phyloP scores from a whole-genome alignment of 78 protist species.

The Dictyostelium discoideum region DNA sequence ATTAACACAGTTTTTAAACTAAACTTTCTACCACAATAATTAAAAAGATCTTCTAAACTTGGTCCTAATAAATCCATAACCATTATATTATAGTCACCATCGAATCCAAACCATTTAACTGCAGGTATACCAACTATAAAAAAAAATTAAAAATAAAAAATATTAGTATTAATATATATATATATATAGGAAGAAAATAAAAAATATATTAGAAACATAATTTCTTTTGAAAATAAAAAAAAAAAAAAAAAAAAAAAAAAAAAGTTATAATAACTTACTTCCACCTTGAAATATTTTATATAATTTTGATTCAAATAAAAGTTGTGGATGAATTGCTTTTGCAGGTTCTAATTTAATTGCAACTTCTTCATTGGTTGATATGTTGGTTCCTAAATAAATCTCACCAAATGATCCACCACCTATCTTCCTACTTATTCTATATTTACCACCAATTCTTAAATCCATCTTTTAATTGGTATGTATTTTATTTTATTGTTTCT shows the following conservation, averaged over 20 bases:
- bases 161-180: too few relatives aligned
- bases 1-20: slow-evolving; percentile 88
- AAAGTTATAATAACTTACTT: slow-evolving; percentile 2
- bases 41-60: slow-evolving; percentile 97
- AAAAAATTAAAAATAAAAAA: too few relatives aligned
- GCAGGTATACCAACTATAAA: slow-evolving; percentile 90
- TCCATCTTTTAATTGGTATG: slow-evolving; percentile 32
- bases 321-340: slow-evolving; percentile 96
- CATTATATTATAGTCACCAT: slow-evolving; percentile 97
- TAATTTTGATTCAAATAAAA: slow-evolving; percentile 96
- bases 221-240: too few relatives aligned
- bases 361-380: slow-evolving; percentile 77
- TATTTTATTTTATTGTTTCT: too few relatives aligned
- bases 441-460: slow-evolving; percentile 81
- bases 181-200: too few relatives aligned
- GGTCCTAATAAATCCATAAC: slow-evolving; percentile 99
- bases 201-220: too few relatives aligned
- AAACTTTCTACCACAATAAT: slow-evolving; percentile 93
- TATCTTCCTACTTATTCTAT: slow-evolving; percentile 84
- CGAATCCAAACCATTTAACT: slow-evolving; percentile 97
- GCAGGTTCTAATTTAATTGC: slow-evolving; percentile 80
- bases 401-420: slow-evolving; percentile 90
- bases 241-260: not conserved
- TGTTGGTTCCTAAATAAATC: slow-evolving; percentile 84
- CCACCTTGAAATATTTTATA: slow-evolving; percentile 90